Evolutionary conservation across 306 rosid species (phyloP), one percentile per base, ranked within the genome.

Genomic region (Leucaena leucocephala): DNA sequence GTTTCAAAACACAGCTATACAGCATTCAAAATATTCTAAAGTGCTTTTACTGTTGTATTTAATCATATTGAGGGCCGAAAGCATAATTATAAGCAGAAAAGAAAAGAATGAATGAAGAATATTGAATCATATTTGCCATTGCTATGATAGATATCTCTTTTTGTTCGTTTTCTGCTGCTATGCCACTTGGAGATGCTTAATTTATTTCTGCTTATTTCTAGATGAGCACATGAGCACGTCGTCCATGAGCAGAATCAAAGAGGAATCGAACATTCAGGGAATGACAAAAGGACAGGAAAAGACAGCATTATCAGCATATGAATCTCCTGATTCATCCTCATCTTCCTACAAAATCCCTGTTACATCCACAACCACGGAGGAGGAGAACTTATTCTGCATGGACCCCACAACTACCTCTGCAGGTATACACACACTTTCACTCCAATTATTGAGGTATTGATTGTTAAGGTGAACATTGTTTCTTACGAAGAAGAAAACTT

Each of bases 321-420:
- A 88, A 77, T 83, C 89, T 75, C 84, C 91, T 64, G 88, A 92
- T 84, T 88, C 92, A 52, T 85, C 88, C 61, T 83, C 98, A 58
- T 89, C 93, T 61, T 94, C 94, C 71, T 85, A 86, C 87, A 90
- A 89, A 85, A 81, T 83, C 73, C 67, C 79, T 14, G 42, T 75
- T 10, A 39, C 74, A 72, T 72, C 89, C 75, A 84, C 85, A 49
- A 61, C 73, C 85, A 59, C 71, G 85, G 74, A 35, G 5, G 75
- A 76, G 16, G 72, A 76, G n/a, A 62, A 71, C 40, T 46, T 57
- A 14, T 49, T 78, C 57, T 48, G 85, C 67, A 34, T 6, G 10
- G 84, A 77, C 66, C 80, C 68, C 71, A 64, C 76, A 74, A 38
- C 71, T 22, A 46, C 72, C 75, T 84, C 88, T 76, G 76, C 49